phyloP scores from a whole-genome alignment of 2,329 filamentous ascomycete genomes.

The Monilinia vaccinii-corymbosi region DNA sequence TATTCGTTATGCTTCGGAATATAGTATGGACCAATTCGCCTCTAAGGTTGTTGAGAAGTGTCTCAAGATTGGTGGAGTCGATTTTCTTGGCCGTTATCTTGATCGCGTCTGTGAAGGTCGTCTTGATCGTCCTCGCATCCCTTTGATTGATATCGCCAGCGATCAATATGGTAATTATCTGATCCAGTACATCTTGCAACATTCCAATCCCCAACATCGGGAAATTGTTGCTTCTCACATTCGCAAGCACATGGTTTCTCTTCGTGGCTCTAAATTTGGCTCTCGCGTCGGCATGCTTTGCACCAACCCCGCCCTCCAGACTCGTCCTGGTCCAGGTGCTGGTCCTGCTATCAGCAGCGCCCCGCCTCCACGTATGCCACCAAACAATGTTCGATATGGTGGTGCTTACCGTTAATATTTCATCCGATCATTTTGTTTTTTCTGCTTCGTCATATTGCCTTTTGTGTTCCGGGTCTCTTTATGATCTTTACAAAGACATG shows the following conservation, averaged over 20 bases:
- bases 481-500: slow-evolving; percentile 27
- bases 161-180: slow-evolving; percentile 99
- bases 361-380: slow-evolving; percentile 43
- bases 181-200: slow-evolving; percentile 92
- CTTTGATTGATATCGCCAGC: slow-evolving; percentile 93
- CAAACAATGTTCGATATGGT: slow-evolving; percentile 47
- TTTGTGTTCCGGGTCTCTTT: slow-evolving; percentile 22
- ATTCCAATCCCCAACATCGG: slow-evolving; percentile 77
- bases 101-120: slow-evolving; percentile 90
- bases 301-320: slow-evolving; percentile 84
- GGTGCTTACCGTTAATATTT: slow-evolving; percentile 46
- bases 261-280: slow-evolving; percentile 95
- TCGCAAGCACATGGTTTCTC: slow-evolving; percentile 98
- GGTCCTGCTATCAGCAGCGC: slow-evolving; percentile 50
- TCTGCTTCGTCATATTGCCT: slow-evolving; percentile 24
- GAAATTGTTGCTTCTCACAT: slow-evolving; percentile 92
- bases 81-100: slow-evolving; percentile 88
- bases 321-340: slow-evolving; percentile 76
- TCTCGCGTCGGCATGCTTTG: slow-evolving; percentile 98
- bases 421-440: slow-evolving; percentile 14
- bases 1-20: slow-evolving; percentile 84
- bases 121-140: slow-evolving; percentile 85
- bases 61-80: slow-evolving; percentile 84
- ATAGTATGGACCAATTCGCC: slow-evolving; percentile 98
- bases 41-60: slow-evolving; percentile 99